A percentile compares a stretch with the other conserved stretches of the same genome.
phyloP scores from a whole-genome alignment of 345 rosid species.

The Boechera retrofracta region DNA sequence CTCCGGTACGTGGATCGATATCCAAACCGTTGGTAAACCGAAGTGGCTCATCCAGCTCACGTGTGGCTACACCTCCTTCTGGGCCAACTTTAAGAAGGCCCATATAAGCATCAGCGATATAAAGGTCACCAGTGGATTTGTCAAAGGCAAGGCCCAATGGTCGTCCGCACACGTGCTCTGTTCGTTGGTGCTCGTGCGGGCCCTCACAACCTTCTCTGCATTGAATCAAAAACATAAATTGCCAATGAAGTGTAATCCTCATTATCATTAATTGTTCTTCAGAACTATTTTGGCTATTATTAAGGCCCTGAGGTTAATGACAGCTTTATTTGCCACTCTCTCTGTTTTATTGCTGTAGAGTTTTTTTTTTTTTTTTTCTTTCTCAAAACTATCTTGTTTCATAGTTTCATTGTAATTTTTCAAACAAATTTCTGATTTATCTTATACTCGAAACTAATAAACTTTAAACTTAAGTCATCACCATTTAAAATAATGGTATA shows the following conservation, averaged over 20 bases:
- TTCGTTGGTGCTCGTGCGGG: slow-evolving; percentile 45
- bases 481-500: neutral
- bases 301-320: neutral
- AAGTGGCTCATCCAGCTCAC: slow-evolving; percentile 52
- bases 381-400: neutral
- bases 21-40: slow-evolving; percentile 66
- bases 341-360: neutral
- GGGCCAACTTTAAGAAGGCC: slow-evolving; percentile 81
- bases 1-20: slow-evolving; percentile 59
- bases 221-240: slow-evolving; percentile 4
- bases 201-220: slow-evolving; percentile 54
- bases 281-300: neutral
- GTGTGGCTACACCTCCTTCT: slow-evolving; percentile 73
- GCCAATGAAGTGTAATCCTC: slow-evolving; percentile 2
- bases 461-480: neutral
- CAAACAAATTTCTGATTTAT: neutral
- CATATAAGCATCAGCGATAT: slow-evolving; percentile 80
- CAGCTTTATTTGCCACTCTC: neutral
- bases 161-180: slow-evolving; percentile 81
- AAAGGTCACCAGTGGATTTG: slow-evolving; percentile 60
- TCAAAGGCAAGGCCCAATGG: slow-evolving; percentile 76
- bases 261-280: neutral
- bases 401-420: neutral
- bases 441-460: neutral
- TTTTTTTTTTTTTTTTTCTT: neutral